Percentiles rank a stretch among this genome's conserved stretches.
Conservation (phyloP, 1,284 basidiomycete species). For the Sphagnurus paluster region DNA sequence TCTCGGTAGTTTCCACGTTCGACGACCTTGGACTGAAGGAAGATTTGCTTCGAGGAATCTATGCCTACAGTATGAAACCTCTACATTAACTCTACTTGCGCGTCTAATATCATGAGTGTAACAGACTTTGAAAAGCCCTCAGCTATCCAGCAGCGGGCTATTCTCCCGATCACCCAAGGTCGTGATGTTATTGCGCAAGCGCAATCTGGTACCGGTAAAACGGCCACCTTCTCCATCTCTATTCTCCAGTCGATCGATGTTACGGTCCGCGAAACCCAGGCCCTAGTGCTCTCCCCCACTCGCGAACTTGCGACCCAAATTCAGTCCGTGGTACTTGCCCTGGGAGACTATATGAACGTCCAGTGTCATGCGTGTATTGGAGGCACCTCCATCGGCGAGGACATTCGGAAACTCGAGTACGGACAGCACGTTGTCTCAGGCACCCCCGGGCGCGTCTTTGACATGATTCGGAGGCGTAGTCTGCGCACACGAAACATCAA, state of each 20-base stretch:
- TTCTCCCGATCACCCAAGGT: constrained; percentile 92
- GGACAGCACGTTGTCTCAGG: constrained; percentile 98
- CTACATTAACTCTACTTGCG: constrained; percentile 6
- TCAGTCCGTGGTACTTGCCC: constrained; percentile 95
- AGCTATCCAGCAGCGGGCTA: constrained; percentile 98
- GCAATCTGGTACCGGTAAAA: constrained; percentile 99
- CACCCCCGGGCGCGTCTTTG: constrained; percentile 97
- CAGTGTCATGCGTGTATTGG: constrained; percentile 99
- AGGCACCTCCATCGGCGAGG: constrained; percentile 96
- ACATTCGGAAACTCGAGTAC: constrained; percentile 97
- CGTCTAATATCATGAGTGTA: not conserved
- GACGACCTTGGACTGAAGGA: constrained; percentile 95
- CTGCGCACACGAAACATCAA: constrained; percentile 98
- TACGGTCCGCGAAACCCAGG: constrained; percentile 94
- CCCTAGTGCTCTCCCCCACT: constrained; percentile 92
- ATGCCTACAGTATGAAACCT: constrained; percentile 88
- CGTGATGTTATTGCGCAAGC: constrained; percentile 98
- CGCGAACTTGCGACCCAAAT: constrained; percentile 97
- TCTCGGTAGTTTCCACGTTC: constrained; percentile 85
- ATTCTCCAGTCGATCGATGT: constrained; percentile 97
- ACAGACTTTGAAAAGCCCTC: constrained; percentile 98
- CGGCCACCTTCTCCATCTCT: constrained; percentile 95
- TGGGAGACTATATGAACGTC: constrained; percentile 99
- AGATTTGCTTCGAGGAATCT: constrained; percentile 95
- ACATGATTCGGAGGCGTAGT: constrained; percentile 97